A percentile compares a stretch with the other conserved stretches of the same genome.
Evolutionary conservation across 768 basidiomycete species (phyloP).

Genomic region (Lactarius indigo): DNA sequence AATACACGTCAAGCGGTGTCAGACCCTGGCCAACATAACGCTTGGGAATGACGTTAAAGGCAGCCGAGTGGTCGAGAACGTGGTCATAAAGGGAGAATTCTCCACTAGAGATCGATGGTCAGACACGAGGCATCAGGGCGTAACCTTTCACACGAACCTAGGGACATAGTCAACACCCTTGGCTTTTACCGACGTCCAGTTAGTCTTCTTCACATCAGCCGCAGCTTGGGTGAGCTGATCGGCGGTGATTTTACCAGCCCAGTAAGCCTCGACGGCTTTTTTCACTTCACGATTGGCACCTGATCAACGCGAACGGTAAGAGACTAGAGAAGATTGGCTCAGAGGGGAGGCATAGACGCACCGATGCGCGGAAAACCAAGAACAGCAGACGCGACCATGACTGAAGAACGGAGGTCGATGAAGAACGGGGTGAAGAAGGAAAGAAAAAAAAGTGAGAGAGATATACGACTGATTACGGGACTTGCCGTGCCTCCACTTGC

Average conservation of each 20-base stretch:
- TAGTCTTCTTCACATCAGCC: conserved; percentile 81
- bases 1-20: conserved; percentile 90
- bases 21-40: conserved; percentile 86
- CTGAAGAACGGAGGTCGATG: conserved; percentile 27
- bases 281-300: conserved; percentile 94
- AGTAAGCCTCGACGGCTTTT: conserved; percentile 98
- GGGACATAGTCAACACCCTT: conserved; percentile 88
- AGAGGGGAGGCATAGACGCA: conserved; percentile 30
- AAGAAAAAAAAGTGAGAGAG: conserved; percentile 26
- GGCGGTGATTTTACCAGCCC: conserved; percentile 87
- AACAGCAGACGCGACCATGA: conserved; percentile 78
- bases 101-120: conserved; percentile 53
- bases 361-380: conserved; percentile 94
- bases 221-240: conserved; percentile 87
- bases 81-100: conserved; percentile 99
- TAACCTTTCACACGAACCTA: conserved; percentile 52
- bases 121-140: conserved; percentile 25
- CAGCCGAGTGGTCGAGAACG: conserved; percentile 93
- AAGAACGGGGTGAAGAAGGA: conserved; percentile 3
- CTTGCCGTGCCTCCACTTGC: conserved; percentile 16
- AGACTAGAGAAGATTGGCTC: conserved; percentile 1
- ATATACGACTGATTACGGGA: conserved; percentile 8
- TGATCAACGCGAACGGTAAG: conserved; percentile 31
- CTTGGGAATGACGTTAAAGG: conserved; percentile 95
- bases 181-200: conserved; percentile 83